phyloP scores from a whole-genome alignment of 169 alveolate genomes.

The Gregarina niphandrodes region DNA sequence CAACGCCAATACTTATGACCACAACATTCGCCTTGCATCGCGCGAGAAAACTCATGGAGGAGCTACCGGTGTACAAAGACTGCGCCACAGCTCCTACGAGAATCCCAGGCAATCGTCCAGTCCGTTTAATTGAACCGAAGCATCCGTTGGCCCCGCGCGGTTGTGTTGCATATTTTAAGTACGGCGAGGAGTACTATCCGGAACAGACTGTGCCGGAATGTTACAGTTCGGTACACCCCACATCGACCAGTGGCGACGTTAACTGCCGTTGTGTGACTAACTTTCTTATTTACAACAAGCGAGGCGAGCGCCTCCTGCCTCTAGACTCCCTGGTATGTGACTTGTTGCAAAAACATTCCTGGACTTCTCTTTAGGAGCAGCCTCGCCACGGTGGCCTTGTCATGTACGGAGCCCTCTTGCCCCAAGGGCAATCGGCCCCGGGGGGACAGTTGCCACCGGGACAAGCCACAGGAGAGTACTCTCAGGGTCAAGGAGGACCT shows the following conservation, averaged over 20 bases:
- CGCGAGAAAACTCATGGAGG: too few species aligned
- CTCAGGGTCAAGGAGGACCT: too few species aligned
- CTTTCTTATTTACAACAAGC: neutral
- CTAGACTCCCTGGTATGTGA: neutral
- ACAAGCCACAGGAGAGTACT: too few species aligned
- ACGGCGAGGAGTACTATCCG: constrained; percentile 1
- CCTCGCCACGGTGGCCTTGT: constrained; percentile 1
- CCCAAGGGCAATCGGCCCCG: too few species aligned
- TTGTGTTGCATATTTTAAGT: neutral
- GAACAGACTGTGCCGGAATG: neutral
- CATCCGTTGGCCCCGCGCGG: neutral
- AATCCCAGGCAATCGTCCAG: neutral
- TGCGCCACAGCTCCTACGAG: neutral
- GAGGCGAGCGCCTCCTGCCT: constrained; percentile 1
- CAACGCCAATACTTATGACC: too few species aligned
- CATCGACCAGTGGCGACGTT: neutral
- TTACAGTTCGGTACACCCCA: too few species aligned
- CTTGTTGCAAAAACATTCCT: too few species aligned
- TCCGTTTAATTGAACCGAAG: neutral
- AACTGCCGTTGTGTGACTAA: constrained; percentile 1
- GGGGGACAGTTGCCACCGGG: too few species aligned
- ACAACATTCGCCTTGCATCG: too few species aligned
- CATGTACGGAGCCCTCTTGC: neutral
- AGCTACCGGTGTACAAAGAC: neutral
- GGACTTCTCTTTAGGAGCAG: neutral